Percentiles rank a stretch among this genome's conserved stretches.
Conservation (phyloP, 345 rosid genomes). For the Gossypium stocksii region DNA sequence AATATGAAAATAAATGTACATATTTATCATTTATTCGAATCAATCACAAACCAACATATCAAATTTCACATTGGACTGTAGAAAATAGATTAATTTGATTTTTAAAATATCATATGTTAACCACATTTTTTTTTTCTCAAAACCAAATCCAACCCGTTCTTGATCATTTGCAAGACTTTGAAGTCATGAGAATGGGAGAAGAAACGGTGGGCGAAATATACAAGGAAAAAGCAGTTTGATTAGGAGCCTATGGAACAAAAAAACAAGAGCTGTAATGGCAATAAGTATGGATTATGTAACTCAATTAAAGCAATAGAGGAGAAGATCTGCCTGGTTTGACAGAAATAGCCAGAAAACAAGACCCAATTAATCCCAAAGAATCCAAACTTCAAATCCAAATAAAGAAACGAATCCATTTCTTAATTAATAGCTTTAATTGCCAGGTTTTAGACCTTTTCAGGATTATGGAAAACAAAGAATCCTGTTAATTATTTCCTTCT, state of each 20-base stretch:
- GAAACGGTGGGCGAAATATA: neutral
- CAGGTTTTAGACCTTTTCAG: neutral
- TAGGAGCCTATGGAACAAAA: too few species aligned
- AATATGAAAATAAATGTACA: too few species aligned
- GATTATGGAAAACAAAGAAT: constrained; percentile 1
- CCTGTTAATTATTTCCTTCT: neutral
- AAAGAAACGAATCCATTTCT: neutral
- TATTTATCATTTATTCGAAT: too few species aligned
- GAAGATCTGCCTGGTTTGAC: neutral
- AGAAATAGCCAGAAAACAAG: neutral
- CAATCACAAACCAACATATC: too few species aligned
- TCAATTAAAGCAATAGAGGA: neutral
- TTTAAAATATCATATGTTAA: too few species aligned
- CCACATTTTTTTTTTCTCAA: too few species aligned
- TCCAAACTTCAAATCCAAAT: neutral
- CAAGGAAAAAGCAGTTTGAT: neutral
- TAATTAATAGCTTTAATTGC: neutral
- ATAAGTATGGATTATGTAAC: neutral
- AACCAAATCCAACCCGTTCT: too few species aligned
- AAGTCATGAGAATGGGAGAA: neutral
- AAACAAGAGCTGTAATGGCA: neutral
- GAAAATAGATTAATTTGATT: too few species aligned
- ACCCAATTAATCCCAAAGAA: neutral
- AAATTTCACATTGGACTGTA: too few species aligned
- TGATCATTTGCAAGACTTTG: neutral